Evolutionary conservation across 257 asterid species (phyloP), one percentile per base, ranked within the genome.

Genomic region (Ilex aquifolium): DNA sequence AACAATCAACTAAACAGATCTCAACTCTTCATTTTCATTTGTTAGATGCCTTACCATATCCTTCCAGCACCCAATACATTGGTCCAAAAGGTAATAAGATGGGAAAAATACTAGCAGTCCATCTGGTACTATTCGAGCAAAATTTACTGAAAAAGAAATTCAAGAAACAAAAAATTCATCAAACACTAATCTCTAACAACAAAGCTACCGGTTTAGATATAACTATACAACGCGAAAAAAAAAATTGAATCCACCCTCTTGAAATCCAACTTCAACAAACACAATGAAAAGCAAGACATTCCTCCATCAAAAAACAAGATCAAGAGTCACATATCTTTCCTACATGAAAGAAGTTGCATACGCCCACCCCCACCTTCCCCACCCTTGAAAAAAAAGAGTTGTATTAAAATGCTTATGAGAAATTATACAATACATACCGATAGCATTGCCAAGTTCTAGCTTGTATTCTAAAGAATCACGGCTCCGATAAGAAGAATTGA

Each of bases 101-200:
- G 99, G 96, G 56, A 92, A 92, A 72, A 92, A 92, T 59, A 92
- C 95, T 59, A 92, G 96, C 72, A 92, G 82, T 50, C 99, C 99
- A 85, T 92, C 95, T 31, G 99, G 99, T 59, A 92, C 99, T 65
- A 87, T 90, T 75, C 99, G 85, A 60, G 97, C 91, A 63, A 92
- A 92, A 84, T 92, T 92, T 74, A 89, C 99, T 92, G 88, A 60
- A 65, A 52, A 57, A 58, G 68, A 79, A 70, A 61, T 60, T 61
- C 60, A 36, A 36, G 5, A 53, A 53, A 53, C 57, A 53, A 8
- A 53, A 15, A 49, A 49, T 11, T 12, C 6, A 2, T 11, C 17
- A 11, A 2, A 12, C 54, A 49, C 0, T 6, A 4, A 49, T 15
- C 42, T 36, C 42, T 15, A 15, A 49, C 16, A 11, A 6, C 54